Evolutionary conservation across 345 rosid species (phyloP).

Genomic region (Salix purpurea): DNA sequence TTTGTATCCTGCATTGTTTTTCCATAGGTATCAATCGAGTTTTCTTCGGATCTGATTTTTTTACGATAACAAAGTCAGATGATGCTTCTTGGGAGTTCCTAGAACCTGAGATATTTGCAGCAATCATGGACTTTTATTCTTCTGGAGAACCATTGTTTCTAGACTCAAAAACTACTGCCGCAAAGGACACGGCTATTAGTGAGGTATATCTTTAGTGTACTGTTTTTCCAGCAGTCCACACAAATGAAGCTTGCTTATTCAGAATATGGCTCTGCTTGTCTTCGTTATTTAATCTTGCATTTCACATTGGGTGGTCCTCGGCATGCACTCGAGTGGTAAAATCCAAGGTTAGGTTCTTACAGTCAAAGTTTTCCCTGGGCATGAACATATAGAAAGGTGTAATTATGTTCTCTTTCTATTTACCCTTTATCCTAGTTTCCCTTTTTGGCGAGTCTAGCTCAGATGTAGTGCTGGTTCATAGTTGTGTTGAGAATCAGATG

Average conservation of each 20-base stretch:
- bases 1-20: neutral
- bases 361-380: neutral
- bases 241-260: neutral
- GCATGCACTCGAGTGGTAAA: neutral
- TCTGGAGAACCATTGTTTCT: slow-evolving; percentile 82
- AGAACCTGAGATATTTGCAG: slow-evolving; percentile 89
- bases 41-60: slow-evolving; percentile 87
- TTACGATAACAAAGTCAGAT: slow-evolving; percentile 85
- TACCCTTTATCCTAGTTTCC: neutral
- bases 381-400: neutral
- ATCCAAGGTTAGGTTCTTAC: neutral
- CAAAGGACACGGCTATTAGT: slow-evolving; percentile 81
- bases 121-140: slow-evolving; percentile 89
- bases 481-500: neutral
- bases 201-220: slow-evolving; percentile 41
- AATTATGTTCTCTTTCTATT: neutral
- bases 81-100: slow-evolving; percentile 80
- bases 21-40: slow-evolving; percentile 65
- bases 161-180: slow-evolving; percentile 60
- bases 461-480: neutral
- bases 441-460: neutral
- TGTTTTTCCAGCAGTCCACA: neutral
- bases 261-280: neutral
- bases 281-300: neutral
- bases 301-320: too few relatives aligned